Conservation (phyloP, 1,284 basidiomycete species). For the Trametes hirsuta region DNA sequence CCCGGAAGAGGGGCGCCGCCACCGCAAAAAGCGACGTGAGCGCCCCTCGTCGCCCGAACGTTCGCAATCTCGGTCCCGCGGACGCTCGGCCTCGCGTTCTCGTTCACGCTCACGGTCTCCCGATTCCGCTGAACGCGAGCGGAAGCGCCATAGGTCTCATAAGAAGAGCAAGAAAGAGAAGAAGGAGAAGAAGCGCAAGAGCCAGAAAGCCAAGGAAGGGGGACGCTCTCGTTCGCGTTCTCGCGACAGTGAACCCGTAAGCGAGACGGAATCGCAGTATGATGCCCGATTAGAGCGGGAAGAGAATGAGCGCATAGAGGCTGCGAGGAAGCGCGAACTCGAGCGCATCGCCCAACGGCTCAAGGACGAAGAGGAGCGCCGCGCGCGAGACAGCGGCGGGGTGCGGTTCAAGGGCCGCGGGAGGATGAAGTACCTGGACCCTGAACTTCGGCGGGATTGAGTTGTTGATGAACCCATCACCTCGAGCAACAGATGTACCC, state of each 20-base stretch:
- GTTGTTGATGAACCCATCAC: slow-evolving; percentile 1
- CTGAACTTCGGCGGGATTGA: slow-evolving; percentile 44
- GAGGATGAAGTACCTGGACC: slow-evolving; percentile 70
- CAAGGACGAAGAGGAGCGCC: slow-evolving; percentile 38
- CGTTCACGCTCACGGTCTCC: slow-evolving; percentile 20
- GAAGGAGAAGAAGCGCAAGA: slow-evolving; percentile 26
- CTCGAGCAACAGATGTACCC: not conserved
- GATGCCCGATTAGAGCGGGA: slow-evolving; percentile 73
- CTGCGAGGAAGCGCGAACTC: slow-evolving; percentile 49
- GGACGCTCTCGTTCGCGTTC: slow-evolving; percentile 6
- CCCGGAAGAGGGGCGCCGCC: slow-evolving; percentile 27
- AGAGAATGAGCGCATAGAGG: slow-evolving; percentile 62
- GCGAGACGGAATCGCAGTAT: slow-evolving; percentile 66
- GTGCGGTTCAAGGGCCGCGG: slow-evolving; percentile 74
- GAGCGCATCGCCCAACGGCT: slow-evolving; percentile 49
- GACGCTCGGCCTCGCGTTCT: slow-evolving; percentile 11
- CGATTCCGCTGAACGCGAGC: slow-evolving; percentile 25
- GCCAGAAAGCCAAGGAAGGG: slow-evolving; percentile 25
- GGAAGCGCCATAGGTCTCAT: slow-evolving; percentile 36
- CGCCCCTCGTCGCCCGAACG: slow-evolving; percentile 4
- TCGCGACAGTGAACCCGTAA: slow-evolving; percentile 39
- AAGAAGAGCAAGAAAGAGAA: slow-evolving; percentile 29
- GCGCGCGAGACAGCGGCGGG: slow-evolving; percentile 40
- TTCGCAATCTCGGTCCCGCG: slow-evolving; percentile 23
- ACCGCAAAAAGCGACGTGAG: slow-evolving; percentile 38